Base-by-base conservation (phyloP, 2,329 filamentous ascomycete species). In the Pleoardoris graminearum region DNA sequence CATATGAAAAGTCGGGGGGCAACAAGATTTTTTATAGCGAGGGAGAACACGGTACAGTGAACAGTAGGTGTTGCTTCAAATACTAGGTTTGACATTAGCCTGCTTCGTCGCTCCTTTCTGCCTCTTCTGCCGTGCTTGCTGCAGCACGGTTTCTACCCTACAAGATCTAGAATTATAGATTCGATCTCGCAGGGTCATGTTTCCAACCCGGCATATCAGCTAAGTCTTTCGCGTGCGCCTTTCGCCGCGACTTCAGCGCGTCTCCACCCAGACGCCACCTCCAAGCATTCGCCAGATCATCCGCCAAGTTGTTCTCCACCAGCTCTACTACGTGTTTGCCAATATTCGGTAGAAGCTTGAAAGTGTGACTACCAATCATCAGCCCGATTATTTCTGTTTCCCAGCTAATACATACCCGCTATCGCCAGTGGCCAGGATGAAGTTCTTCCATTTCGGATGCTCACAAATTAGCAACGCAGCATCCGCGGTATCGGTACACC, bases 401-500 rank as follows among this genome's bases (percentile, higher is more conserved):
- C 16, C 21, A 30, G 25, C 4, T 4, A 16, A 16, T 12, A 68
- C 75, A 62, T 61, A 76, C 75, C 76, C 77, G 58, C 76, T 79
- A 27, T 79, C 77, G 0, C 77, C 77, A 0, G 76, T 78, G 0
- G 77, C 76, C n/a, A 79, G 55, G 17, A 78, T 67, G 43, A 79
- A 73, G 50, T 79, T 78, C 58, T 74, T 77, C 74, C 76, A 78
- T 10, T 74, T 66, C 5, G 82, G 79, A 64, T 82, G 77, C 44
- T 69, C 70, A 11, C 80, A 79, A 55, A 88, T 82, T 54, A 87
- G 74, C 57, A 85, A 82, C 60, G 86, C 82, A 63, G 86, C 82
- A 44, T 81, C 82, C 1, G 83, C 81, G 2, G 83, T 85, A 48
- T 84, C 80, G 39, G 81, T 81, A 65, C 87, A 85, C 83, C 84